phyloP scores from a whole-genome alignment of 2,329 filamentous ascomycete species.

The Diaporthe longicolla region DNA sequence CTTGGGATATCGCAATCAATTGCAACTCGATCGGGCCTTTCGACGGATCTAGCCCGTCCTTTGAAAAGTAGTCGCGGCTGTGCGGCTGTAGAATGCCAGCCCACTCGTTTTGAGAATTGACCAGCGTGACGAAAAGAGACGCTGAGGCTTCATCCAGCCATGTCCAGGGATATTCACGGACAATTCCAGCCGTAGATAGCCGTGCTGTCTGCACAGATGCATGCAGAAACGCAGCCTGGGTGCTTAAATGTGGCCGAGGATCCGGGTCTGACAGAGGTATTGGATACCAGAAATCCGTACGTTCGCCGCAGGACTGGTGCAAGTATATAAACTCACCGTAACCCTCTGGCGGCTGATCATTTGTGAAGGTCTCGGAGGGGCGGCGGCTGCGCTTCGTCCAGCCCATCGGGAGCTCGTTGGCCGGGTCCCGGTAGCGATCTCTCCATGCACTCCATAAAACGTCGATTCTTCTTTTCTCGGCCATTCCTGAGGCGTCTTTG shows the following conservation, averaged over 20 bases:
- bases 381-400: neutral
- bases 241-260: neutral
- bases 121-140: neutral
- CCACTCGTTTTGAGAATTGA: neutral
- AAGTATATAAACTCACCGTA: neutral
- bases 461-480: slow-evolving; percentile 8
- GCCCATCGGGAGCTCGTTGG: neutral
- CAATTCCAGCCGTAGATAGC: neutral
- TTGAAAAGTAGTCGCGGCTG: slow-evolving; percentile 1
- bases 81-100: slow-evolving; percentile 6
- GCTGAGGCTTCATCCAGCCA: neutral
- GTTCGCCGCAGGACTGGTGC: neutral
- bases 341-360: neutral
- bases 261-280: neutral
- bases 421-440: neutral
- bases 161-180: too few relatives aligned
- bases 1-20: neutral
- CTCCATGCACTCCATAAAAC: neutral
- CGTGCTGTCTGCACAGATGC: slow-evolving; percentile 1
- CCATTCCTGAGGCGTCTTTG: neutral
- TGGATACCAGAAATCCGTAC: neutral
- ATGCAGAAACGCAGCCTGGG: neutral
- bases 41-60: neutral
- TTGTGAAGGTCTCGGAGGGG: neutral
- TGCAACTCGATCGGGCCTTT: neutral